A percentile compares a stretch with the other conserved stretches of the same genome.
phyloP scores from a whole-genome alignment of 2,329 filamentous ascomycete genomes.

The Beauveria varroae region DNA sequence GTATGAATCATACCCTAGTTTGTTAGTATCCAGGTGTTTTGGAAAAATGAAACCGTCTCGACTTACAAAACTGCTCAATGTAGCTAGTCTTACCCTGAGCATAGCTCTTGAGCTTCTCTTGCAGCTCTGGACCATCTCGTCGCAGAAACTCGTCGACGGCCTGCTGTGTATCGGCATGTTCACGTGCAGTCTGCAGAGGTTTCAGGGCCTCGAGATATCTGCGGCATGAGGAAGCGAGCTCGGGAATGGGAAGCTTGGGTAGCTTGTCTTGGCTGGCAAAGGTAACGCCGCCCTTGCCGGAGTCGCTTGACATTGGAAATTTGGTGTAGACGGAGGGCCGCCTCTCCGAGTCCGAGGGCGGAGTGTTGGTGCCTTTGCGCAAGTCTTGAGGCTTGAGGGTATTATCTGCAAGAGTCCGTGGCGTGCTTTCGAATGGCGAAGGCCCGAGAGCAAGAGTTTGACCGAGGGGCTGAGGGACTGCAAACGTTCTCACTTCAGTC shows the following conservation, averaged over 20 bases:
- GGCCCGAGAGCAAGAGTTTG: slow-evolving; percentile 54
- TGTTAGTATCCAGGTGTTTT: background rate
- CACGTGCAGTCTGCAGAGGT: slow-evolving; percentile 72
- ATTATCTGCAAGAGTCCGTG: slow-evolving; percentile 14
- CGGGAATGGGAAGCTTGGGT: slow-evolving; percentile 87
- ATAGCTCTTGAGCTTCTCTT: slow-evolving; percentile 86
- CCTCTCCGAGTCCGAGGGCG: slow-evolving; percentile 5
- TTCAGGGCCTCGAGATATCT: slow-evolving; percentile 74
- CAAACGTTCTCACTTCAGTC: slow-evolving; percentile 33
- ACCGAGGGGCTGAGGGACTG: slow-evolving; percentile 64
- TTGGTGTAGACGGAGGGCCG: slow-evolving; percentile 24
- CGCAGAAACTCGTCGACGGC: slow-evolving; percentile 79
- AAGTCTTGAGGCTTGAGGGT: slow-evolving; percentile 10
- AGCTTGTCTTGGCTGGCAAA: slow-evolving; percentile 84
- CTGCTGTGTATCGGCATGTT: slow-evolving; percentile 73
- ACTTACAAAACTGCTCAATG: slow-evolving; percentile 96
- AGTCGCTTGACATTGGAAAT: slow-evolving; percentile 46
- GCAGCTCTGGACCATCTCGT: slow-evolving; percentile 72
- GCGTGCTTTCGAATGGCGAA: slow-evolving; percentile 14
- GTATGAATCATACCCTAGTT: slow-evolving; percentile 92
- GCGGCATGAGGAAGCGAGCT: slow-evolving; percentile 68
- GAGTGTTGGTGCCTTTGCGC: background rate
- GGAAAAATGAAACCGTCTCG: background rate
- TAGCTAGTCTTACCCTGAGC: slow-evolving; percentile 88
- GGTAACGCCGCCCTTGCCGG: slow-evolving; percentile 66